Evolutionary conservation across 1,284 basidiomycete genomes (phyloP), one percentile per base, ranked within the genome.

Genomic region (Cutaneotrichosporon sp.): DNA sequence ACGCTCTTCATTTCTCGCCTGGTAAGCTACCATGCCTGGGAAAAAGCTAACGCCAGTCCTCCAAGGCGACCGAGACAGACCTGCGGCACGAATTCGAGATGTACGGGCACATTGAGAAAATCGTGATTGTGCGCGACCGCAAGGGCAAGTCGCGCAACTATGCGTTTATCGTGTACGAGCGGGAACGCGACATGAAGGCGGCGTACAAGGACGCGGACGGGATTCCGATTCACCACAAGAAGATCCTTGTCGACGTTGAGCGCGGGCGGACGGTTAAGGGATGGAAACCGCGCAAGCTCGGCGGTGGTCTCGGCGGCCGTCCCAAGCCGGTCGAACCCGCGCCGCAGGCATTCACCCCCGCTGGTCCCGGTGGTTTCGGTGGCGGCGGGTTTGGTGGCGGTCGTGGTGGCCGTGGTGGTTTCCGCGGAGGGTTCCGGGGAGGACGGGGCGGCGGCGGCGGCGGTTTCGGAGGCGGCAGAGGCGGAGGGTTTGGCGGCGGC

Each of bases 191-290:
- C 73, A 98, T 98, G 96, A 97, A 97, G 83, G 94, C 92, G 58
- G 96, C 94, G 10, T 99, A 97, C 81, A 98, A 97, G 77, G 94
- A 98, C 71, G 96, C 93, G n/a, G 94, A 98, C 67, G 90, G 93
- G 14, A 81, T 98, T 44, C 88, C 90, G 58, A 91, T 99, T 64
- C 87, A 91, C 80, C 90, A 90, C 66, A 92, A 96, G 70, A 81
- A 88, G 59, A 91, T 97, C 57, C 80, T 97, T 39, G 94, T 99
- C 48, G 96, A 99, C 70, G 94, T 99, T 49, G 96, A 99, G 76
- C 85, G 96, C 41, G 96, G 96, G 8, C 84, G 94, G 46, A 98
- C 96, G 1, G 96, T 99, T 23, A 86, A 94, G 59, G 96, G 92
- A 8, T 99, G 96, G 96, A 97, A 97, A 70, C 96, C 96, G 5